These are phyloP conservation scores for Setomelanomma holmii DNA, from an alignment of 2,329 filamentous ascomycete genomes.

Conservation along the genomic window DNA sequence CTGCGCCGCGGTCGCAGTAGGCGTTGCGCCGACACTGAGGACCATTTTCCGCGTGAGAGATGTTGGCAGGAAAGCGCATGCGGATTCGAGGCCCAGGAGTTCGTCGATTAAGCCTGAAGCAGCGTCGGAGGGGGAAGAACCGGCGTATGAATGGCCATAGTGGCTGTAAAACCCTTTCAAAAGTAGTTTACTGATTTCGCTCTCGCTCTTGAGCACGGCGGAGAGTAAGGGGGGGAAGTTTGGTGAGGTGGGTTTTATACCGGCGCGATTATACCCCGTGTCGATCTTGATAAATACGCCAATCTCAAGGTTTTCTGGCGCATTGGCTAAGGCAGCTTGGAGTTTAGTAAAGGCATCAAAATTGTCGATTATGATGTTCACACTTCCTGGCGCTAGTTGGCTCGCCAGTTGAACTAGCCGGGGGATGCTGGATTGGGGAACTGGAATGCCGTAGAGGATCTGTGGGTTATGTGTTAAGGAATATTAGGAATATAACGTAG, in stretches of 20 bases:
- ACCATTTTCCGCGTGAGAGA: constrained; percentile 50
- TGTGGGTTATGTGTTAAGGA: constrained; percentile 34
- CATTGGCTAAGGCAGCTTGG: constrained; percentile 46
- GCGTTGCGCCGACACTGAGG: constrained; percentile 78
- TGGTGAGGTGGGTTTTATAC: constrained; percentile 62
- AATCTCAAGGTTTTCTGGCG: constrained; percentile 39
- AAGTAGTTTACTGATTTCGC: constrained; percentile 15
- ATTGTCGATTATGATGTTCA: constrained; percentile 76
- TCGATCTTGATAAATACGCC: constrained; percentile 77
- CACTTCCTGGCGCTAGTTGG: constrained; percentile 59
- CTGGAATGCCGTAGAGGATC: constrained; percentile 76
- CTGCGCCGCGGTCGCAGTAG: constrained; percentile 72
- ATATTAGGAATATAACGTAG: too few species aligned
- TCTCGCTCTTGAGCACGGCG: constrained; percentile 29
- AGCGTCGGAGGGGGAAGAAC: constrained; percentile 63
- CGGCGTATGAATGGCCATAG: constrained; percentile 73
- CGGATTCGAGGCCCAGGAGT: constrained; percentile 61
- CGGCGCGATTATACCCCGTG: constrained; percentile 74
- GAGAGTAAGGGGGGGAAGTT: constrained; percentile 57
- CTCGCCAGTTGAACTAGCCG: constrained; percentile 66
- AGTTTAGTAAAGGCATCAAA: constrained; percentile 54
- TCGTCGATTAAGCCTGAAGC: constrained; percentile 67
- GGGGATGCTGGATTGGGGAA: constrained; percentile 66
- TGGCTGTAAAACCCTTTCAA: constrained; percentile 76
- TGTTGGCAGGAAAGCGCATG: constrained; percentile 50